Conservation (phyloP, 2,329 filamentous ascomycete species). For the Hypomyces rosellus region DNA sequence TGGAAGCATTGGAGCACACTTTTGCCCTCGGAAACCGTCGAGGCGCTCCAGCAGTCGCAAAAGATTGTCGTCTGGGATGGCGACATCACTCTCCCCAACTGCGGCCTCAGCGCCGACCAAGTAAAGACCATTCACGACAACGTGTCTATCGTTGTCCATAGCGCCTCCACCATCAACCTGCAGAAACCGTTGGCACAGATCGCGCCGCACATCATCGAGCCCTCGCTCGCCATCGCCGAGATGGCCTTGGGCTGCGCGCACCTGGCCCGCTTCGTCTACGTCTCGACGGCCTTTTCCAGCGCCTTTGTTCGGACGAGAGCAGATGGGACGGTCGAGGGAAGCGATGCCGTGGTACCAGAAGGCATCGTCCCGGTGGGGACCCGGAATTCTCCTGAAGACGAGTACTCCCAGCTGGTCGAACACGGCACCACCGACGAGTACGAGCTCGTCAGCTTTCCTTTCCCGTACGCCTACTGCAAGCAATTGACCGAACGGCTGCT, state of each 20-base stretch:
- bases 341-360: background rate
- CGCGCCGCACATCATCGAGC: background rate
- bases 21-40: background rate
- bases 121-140: background rate
- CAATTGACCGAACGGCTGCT: conserved; percentile 2
- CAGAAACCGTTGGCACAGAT: background rate
- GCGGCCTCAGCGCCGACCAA: background rate
- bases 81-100: background rate
- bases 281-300: background rate
- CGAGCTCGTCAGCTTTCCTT: background rate
- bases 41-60: background rate
- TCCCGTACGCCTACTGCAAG: conserved; percentile 1
- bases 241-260: background rate
- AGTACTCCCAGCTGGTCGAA: background rate
- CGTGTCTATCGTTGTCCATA: conserved; percentile 1
- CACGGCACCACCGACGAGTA: background rate
- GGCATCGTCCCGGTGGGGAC: background rate
- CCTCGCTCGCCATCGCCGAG: background rate
- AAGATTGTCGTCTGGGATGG: background rate
- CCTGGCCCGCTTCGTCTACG: background rate
- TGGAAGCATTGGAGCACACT: background rate
- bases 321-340: background rate
- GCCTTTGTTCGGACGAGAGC: background rate
- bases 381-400: background rate
- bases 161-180: background rate